Base-by-base conservation (phyloP, 1,139 yeast species). In the Geotrichum australiense region DNA sequence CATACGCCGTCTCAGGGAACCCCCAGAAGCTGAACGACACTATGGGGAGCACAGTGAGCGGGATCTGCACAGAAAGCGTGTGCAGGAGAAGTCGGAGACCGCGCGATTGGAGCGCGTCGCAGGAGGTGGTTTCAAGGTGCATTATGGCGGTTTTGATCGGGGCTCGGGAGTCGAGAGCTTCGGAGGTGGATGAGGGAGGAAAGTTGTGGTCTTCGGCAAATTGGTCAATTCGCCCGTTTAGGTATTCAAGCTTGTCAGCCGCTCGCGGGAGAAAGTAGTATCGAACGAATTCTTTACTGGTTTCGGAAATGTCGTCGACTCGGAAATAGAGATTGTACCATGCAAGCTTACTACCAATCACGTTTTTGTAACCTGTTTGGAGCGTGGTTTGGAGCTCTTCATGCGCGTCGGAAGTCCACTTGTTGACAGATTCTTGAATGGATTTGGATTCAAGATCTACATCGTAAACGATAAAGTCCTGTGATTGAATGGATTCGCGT, bases 291-390 rank as follows among this genome's bases (percentile, higher is more conserved):
- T 52, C 50, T 5, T 47, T 39, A 2, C 56, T 42, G 5, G 47
- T 46, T 10, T 56, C 54, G 29, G 57, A 56, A 3, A 65, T 57
- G 37, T 65, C 70, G 44, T 65, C 70, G 7, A 59, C 59, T 16
- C 55, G 51, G 46, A 50, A 57, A 45, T 63, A 65, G 22, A 65
- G 53, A 43, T 63, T 62, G 56, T 61, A 65, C 68, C 69, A 65
- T 2, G 67, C 59, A 23, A 63, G 45, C 4, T 51, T 49, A 14
- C 46, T 39, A 18, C 28, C 15, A 5, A 20, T 28, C 5, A 35
- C 32, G n/a, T 39, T 36, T 12, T 26, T 24, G 11, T 20, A 28
- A n/a, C 39, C 42, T 7, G 26, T 39, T 5, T 34, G 16, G 15
- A 30, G 32, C 25, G 48, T 47, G 6, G 60, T 55, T 45, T 66